phyloP scores from a whole-genome alignment of 495 filamentous ascomycete genomes.

The Neurospora intermedia region DNA sequence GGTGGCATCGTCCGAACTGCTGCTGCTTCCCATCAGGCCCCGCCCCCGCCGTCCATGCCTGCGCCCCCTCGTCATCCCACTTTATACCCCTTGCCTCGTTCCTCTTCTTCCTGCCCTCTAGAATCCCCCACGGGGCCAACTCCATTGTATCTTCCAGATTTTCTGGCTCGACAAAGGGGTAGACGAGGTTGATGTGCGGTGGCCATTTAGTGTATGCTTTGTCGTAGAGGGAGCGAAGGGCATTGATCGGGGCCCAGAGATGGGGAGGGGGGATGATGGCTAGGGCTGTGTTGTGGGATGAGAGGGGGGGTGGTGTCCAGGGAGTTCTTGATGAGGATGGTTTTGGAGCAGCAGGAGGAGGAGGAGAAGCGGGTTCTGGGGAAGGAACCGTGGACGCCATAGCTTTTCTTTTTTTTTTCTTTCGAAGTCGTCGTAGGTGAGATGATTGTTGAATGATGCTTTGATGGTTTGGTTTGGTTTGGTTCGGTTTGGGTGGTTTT shows the following conservation, averaged over 20 bases:
- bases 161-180: slow-evolving; percentile 41
- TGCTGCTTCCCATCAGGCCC: too few relatives aligned
- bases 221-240: slow-evolving; percentile 43
- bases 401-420: background rate
- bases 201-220: slow-evolving; percentile 47
- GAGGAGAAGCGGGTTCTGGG: background rate
- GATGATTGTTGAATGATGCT: background rate
- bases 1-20: too few relatives aligned
- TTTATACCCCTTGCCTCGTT: background rate
- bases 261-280: slow-evolving; percentile 36
- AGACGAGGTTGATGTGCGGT: slow-evolving; percentile 48
- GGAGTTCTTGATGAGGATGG: background rate
- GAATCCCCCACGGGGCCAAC: background rate
- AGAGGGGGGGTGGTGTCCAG: slow-evolving; percentile 18
- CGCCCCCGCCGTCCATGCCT: too few relatives aligned
- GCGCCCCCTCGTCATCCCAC: background rate
- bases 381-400: background rate
- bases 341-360: background rate
- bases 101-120: background rate
- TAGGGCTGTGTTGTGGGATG: slow-evolving; percentile 44
- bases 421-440: background rate
- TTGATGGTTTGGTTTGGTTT: background rate
- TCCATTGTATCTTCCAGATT: slow-evolving; percentile 4
- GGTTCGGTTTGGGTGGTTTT: background rate
- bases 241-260: slow-evolving; percentile 31